phyloP scores from a whole-genome alignment of 2,329 filamentous ascomycete species.

The Pleurostoma richardsiae region DNA sequence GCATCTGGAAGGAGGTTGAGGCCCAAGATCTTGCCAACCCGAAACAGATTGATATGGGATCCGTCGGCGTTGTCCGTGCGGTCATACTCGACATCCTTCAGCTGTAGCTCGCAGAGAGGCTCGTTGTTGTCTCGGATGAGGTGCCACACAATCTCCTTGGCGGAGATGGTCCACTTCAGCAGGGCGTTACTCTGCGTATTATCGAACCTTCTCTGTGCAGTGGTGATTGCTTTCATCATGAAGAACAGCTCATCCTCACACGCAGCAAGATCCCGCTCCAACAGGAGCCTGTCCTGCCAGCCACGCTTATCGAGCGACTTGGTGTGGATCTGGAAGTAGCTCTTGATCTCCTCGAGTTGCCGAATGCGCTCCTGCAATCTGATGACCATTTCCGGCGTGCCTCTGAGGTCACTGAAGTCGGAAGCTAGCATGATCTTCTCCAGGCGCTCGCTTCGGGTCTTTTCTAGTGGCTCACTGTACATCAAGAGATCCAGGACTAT shows the following conservation, averaged over 20 bases:
- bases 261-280: slow-evolving; percentile 82
- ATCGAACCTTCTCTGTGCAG: slow-evolving; percentile 83
- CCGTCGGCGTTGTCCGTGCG: slow-evolving; percentile 96
- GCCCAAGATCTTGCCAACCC: slow-evolving; percentile 82
- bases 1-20: slow-evolving; percentile 87
- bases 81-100: slow-evolving; percentile 87
- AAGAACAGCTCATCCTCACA: slow-evolving; percentile 99
- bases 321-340: slow-evolving; percentile 89
- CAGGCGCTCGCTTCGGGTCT: slow-evolving; percentile 89
- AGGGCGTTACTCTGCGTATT: slow-evolving; percentile 71
- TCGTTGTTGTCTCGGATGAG: slow-evolving; percentile 82
- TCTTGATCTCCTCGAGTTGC: slow-evolving; percentile 93
- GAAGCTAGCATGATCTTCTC: slow-evolving; percentile 99
- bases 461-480: slow-evolving; percentile 94
- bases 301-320: slow-evolving; percentile 81
- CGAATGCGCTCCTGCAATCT: slow-evolving; percentile 87
- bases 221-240: slow-evolving; percentile 99
- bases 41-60: slow-evolving; percentile 88
- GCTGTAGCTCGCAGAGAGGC: slow-evolving; percentile 86
- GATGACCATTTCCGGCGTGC: slow-evolving; percentile 88
- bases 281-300: slow-evolving; percentile 83
- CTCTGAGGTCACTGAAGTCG: slow-evolving; percentile 94
- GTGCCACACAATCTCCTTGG: slow-evolving; percentile 95
- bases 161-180: slow-evolving; percentile 88
- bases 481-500: slow-evolving; percentile 94